Evolutionary conservation across 768 basidiomycete genomes (phyloP).

Genomic region (Punctularia strigosozonata): DNA sequence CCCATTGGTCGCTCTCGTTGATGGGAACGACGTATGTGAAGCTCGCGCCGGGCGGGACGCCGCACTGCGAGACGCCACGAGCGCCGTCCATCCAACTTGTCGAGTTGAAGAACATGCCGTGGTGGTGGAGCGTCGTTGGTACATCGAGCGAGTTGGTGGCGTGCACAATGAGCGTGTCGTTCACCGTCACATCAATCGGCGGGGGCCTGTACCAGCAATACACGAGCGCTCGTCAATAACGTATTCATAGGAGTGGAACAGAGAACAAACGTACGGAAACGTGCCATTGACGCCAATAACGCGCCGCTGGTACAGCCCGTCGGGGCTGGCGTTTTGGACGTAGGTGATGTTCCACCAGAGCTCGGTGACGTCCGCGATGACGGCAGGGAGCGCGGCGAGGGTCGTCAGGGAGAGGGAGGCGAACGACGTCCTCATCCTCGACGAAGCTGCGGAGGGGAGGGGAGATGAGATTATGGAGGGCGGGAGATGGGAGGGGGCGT

Average conservation of each 20-base stretch:
- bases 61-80: slow-evolving; percentile 71
- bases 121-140: slow-evolving; percentile 73
- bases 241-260: background rate
- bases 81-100: slow-evolving; percentile 89
- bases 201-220: slow-evolving; percentile 73
- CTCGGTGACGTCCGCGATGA: slow-evolving; percentile 57
- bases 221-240: background rate
- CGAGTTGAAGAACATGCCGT: slow-evolving; percentile 91
- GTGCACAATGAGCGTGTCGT: slow-evolving; percentile 71
- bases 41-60: slow-evolving; percentile 61
- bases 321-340: slow-evolving; percentile 68
- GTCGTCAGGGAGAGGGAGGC: slow-evolving; percentile 12
- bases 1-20: slow-evolving; percentile 57
- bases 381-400: slow-evolving; percentile 23
- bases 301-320: slow-evolving; percentile 63
- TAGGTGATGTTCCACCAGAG: slow-evolving; percentile 91
- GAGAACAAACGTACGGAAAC: slow-evolving; percentile 66
- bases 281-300: slow-evolving; percentile 85
- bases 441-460: background rate
- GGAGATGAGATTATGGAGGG: slow-evolving; percentile 5
- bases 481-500: slow-evolving; percentile 3
- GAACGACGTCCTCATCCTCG: slow-evolving; percentile 1
- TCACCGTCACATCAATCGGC: slow-evolving; percentile 57
- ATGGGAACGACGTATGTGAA: slow-evolving; percentile 71
- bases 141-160: slow-evolving; percentile 58